Evolutionary conservation across 2,329 filamentous ascomycete species (phyloP).

Genomic region (Aspergillus flavus): DNA sequence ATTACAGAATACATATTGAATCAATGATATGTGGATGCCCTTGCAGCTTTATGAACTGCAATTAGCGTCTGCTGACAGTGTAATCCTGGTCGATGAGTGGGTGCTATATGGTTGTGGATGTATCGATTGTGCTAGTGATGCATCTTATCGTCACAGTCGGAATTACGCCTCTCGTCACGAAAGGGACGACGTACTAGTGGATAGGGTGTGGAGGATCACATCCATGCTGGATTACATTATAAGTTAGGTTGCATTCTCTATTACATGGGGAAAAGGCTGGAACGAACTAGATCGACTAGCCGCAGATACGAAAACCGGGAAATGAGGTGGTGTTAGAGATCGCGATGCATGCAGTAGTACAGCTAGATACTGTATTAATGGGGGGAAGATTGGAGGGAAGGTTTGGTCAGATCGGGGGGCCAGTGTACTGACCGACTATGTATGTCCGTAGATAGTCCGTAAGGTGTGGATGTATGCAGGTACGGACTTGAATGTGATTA

Average conservation of each 20-base stretch:
- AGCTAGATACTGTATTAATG: neutral
- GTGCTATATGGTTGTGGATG: neutral
- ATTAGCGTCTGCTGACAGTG: neutral
- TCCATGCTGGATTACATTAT: neutral
- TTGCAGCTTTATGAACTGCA: neutral
- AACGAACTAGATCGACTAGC: neutral
- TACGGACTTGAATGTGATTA: slow-evolving; percentile 2
- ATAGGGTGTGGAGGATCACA: neutral
- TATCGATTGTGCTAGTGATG: neutral
- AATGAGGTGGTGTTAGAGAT: slow-evolving; percentile 6
- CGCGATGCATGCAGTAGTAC: slow-evolving; percentile 6
- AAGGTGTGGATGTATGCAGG: neutral
- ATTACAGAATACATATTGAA: neutral
- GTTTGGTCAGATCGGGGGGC: neutral
- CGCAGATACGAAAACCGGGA: slow-evolving; percentile 18
- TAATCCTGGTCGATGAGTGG: neutral
- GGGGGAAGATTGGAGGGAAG: neutral
- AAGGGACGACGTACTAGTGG: neutral
- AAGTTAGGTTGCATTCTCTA: neutral
- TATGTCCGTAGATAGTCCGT: neutral
- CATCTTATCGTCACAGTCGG: neutral
- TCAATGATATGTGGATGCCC: neutral
- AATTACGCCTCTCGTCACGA: neutral
- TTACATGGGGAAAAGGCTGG: neutral
- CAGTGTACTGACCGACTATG: neutral